phyloP scores from a whole-genome alignment of 2,329 filamentous ascomycete genomes.

The Alternaria sp. region DNA sequence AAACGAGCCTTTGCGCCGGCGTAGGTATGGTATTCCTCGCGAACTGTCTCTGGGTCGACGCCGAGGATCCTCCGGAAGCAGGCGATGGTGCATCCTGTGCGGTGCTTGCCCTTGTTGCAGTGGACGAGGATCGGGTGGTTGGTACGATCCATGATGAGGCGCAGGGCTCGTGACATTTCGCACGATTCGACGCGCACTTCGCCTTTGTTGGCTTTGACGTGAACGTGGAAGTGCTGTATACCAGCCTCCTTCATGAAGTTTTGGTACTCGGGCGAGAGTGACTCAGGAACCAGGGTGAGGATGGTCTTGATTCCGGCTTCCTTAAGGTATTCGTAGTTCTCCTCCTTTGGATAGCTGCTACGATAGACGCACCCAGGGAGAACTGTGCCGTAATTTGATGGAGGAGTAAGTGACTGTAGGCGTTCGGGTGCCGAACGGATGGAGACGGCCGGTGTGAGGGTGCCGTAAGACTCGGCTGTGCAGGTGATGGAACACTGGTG shows the following conservation, averaged over 20 bases:
- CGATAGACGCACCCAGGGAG: conserved; percentile 76
- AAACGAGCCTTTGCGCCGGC: conserved; percentile 58
- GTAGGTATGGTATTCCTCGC: conserved; percentile 76
- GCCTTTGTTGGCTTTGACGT: conserved; percentile 89
- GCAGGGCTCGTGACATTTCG: conserved; percentile 73
- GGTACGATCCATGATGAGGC: conserved; percentile 70
- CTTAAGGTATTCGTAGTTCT: conserved; percentile 74
- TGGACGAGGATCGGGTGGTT: conserved; percentile 87
- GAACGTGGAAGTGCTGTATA: conserved; percentile 76
- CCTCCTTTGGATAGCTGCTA: conserved; percentile 76
- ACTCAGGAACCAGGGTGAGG: conserved; percentile 65
- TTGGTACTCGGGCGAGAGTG: conserved; percentile 55
- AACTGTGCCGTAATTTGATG: conserved; percentile 79
- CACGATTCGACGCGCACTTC: conserved; percentile 48
- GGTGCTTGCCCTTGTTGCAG: conserved; percentile 93
- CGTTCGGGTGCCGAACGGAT: conserved; percentile 35
- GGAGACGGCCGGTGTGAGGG: conserved; percentile 22
- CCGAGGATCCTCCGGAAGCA: conserved; percentile 73
- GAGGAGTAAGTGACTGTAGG: conserved; percentile 54
- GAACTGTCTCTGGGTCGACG: conserved; percentile 66
- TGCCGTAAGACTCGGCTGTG: conserved; percentile 20
- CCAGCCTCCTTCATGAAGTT: conserved; percentile 69
- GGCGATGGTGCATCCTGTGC: conserved; percentile 87
- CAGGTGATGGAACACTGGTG: conserved; percentile 21
- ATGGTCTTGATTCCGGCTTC: conserved; percentile 77